A percentile compares a stretch with the other conserved stretches of the same genome.
These are phyloP conservation scores for Lithohypha guttulata DNA, from an alignment of 2,329 filamentous ascomycete species.

Conservation along the genomic window DNA sequence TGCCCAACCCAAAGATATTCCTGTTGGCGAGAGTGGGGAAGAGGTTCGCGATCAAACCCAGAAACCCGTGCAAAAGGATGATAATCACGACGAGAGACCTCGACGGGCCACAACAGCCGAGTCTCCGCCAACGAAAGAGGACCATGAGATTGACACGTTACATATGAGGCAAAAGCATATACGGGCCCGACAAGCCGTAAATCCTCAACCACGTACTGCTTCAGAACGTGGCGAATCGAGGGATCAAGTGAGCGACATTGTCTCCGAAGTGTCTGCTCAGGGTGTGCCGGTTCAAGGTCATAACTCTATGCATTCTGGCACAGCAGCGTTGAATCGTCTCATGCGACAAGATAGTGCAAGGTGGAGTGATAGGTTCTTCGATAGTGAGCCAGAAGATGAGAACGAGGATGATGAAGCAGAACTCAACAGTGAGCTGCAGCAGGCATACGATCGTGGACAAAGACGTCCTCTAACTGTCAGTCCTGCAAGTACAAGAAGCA, in stretches of 20 bases:
- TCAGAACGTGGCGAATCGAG: conserved; percentile 21
- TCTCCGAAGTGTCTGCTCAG: conserved; percentile 16
- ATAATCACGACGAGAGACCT: neutral
- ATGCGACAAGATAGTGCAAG: conserved; percentile 43
- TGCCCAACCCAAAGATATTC: conserved; percentile 49
- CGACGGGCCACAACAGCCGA: conserved; percentile 34
- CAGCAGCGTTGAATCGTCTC: conserved; percentile 17
- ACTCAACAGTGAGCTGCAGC: conserved; percentile 12
- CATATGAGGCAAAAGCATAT: conserved; percentile 1
- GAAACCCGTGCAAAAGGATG: conserved; percentile 18
- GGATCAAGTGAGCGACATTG: conserved; percentile 26
- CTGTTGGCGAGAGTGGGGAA: conserved; percentile 51
- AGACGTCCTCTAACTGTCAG: neutral
- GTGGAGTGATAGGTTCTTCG: conserved; percentile 58
- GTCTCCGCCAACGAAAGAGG: conserved; percentile 36
- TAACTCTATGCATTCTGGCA: conserved; percentile 17
- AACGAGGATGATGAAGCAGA: conserved; percentile 28
- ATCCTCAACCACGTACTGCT: conserved; percentile 12
- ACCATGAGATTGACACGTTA: conserved; percentile 11
- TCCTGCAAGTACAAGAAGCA: neutral
- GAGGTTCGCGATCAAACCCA: conserved; percentile 44
- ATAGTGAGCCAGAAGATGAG: conserved; percentile 42
- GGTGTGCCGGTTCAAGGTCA: conserved; percentile 15
- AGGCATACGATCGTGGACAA: conserved; percentile 14
- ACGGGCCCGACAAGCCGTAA: neutral